Evolutionary conservation across 345 rosid genomes (phyloP).

Genomic region (Gossypium raimondii): DNA sequence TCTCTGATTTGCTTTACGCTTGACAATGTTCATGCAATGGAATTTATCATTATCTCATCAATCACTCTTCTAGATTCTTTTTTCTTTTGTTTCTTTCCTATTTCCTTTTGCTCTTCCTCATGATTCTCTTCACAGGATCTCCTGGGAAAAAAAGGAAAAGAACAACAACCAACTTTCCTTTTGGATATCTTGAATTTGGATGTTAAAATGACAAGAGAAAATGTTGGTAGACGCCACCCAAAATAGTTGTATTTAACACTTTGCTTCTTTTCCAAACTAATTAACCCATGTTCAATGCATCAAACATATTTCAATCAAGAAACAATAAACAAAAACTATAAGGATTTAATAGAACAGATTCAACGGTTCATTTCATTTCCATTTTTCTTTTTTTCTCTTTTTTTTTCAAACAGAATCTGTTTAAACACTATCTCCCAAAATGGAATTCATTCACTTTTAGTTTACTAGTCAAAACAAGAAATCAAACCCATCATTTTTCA

Average conservation of each 20-base stretch:
- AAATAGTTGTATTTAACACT: background rate
- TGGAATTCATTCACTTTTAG: too few relatives aligned
- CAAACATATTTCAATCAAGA: background rate
- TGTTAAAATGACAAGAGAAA: background rate
- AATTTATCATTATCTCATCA: background rate
- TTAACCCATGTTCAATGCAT: background rate
- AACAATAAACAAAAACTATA: background rate
- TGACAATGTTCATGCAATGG: conserved; percentile 8
- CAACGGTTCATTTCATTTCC: background rate
- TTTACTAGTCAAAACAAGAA: too few relatives aligned
- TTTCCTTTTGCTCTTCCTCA: conserved; percentile 3
- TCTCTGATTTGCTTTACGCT: conserved; percentile 6
- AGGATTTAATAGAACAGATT: background rate
- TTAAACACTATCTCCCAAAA: too few relatives aligned
- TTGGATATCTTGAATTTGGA: background rate
- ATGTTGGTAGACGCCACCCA: background rate
- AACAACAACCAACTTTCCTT: background rate
- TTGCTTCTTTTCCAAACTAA: background rate
- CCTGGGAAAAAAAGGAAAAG: background rate
- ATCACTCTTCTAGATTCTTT: background rate
- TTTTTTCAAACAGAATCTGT: background rate
- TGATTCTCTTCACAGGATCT: background rate
- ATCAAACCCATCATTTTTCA: too few relatives aligned
- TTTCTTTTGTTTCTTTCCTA: background rate
- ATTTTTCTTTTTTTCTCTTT: background rate